phyloP scores from a whole-genome alignment of 306 rosid species.

The Carpinus fangiana region DNA sequence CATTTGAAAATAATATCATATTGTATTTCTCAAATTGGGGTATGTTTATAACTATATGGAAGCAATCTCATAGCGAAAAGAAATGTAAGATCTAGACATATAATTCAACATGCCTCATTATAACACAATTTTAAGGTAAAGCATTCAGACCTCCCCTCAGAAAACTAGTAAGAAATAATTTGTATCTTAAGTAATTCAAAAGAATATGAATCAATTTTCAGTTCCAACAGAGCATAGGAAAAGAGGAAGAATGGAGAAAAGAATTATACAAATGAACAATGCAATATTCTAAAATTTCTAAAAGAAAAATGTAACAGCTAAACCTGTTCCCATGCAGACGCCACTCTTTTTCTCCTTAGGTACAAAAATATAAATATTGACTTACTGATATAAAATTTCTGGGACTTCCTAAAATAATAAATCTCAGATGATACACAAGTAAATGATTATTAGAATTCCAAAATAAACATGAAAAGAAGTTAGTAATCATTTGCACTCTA shows the following conservation, averaged over 20 bases:
- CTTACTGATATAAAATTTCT: background rate
- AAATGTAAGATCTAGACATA: background rate
- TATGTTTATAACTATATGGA: background rate
- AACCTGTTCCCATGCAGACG: background rate
- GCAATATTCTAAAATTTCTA: background rate
- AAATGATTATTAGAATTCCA: background rate
- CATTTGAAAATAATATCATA: background rate
- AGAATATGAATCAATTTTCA: background rate
- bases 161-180: background rate
- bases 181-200: background rate
- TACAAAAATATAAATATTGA: background rate
- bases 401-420: background rate
- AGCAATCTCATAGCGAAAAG: background rate
- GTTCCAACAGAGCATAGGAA: background rate
- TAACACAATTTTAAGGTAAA: background rate
- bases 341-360: background rate
- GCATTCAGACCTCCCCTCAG: background rate
- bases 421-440: background rate
- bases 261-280: background rate
- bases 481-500: background rate
- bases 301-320: background rate
- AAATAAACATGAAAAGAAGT: too few relatives aligned
- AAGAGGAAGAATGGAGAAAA: background rate
- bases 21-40: background rate
- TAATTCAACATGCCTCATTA: background rate